These are phyloP conservation scores for Ceratobasidium sp. DNA, from an alignment of 1,284 basidiomycete genomes.

Conservation along the genomic window DNA sequence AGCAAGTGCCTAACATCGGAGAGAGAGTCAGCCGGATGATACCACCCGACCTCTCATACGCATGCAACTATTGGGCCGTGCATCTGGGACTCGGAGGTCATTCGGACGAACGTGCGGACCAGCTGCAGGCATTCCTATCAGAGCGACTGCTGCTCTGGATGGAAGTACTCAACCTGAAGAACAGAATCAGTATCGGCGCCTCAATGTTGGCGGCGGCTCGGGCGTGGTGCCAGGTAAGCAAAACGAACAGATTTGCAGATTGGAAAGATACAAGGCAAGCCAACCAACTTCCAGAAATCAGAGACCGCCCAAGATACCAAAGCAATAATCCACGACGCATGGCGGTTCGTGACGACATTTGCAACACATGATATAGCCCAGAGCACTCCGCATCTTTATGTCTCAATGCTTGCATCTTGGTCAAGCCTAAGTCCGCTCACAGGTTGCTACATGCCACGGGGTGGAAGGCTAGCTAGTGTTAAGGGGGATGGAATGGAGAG, in stretches of 20 bases:
- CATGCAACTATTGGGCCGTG: constrained; percentile 5
- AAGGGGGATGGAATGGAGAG: no score
- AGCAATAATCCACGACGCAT: background rate
- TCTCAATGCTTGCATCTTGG: background rate
- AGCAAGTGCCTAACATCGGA: background rate
- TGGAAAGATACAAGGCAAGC: no score
- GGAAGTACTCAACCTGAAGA: constrained; percentile 28
- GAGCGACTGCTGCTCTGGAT: constrained; percentile 2
- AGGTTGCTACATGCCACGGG: no score
- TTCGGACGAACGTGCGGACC: background rate
- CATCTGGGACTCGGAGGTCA: background rate
- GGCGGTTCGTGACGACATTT: background rate
- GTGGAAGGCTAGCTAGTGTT: no score
- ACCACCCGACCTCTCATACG: background rate
- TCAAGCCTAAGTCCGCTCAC: no score
- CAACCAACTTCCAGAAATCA: no score
- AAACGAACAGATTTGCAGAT: no score
- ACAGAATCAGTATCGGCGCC: background rate
- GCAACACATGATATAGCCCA: background rate
- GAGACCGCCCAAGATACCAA: background rate
- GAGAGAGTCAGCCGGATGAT: background rate
- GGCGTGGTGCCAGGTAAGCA: no score
- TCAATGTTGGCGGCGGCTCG: no score
- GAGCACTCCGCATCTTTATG: background rate
- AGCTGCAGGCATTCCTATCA: background rate